Percentiles rank a stretch among this genome's conserved stretches.
These are phyloP conservation scores for Penicillium paxilli DNA, from an alignment of 495 filamentous ascomycete species.

Conservation along the genomic window DNA sequence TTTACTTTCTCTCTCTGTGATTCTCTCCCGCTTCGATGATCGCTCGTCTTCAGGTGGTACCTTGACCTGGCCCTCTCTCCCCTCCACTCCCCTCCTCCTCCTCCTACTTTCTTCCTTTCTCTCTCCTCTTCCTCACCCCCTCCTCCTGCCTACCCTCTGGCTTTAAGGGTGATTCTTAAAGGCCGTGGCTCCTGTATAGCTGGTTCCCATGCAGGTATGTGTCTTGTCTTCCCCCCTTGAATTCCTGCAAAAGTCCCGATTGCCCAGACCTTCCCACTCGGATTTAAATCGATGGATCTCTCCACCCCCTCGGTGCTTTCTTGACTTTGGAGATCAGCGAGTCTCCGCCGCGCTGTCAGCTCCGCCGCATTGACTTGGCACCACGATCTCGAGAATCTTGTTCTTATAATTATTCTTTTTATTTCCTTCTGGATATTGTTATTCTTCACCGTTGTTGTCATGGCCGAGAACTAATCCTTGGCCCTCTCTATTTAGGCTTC, in stretches of 20 bases:
- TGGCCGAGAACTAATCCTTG: conserved; percentile 4
- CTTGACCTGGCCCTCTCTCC: conserved; percentile 31
- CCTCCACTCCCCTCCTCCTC: conserved; percentile 6
- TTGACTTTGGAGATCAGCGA: not conserved
- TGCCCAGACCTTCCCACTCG: not conserved
- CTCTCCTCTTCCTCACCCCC: conserved; percentile 3
- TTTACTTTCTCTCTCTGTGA: not conserved
- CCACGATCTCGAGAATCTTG: not conserved
- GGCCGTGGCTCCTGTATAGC: conserved; percentile 32
- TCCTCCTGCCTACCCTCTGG: conserved; percentile 26
- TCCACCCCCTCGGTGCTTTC: not conserved
- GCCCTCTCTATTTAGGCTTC: conserved; percentile 42
- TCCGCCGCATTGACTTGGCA: not conserved
- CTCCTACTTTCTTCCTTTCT: conserved; percentile 19
- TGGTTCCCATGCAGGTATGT: conserved; percentile 49
- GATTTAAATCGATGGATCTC: not conserved
- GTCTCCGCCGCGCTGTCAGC: not conserved
- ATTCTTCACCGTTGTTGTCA: no score
- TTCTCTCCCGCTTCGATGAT: conserved; percentile 45
- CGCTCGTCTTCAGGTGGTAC: conserved; percentile 39
- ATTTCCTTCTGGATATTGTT: not conserved
- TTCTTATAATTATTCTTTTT: conserved; percentile 1
- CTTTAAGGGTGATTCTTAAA: conserved; percentile 24
- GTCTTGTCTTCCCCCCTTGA: conserved; percentile 6
- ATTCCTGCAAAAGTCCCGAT: not conserved